Evolutionary conservation across 139 green algal genomes (phyloP).

Genomic region (Monoraphidium neglectum): DNA sequence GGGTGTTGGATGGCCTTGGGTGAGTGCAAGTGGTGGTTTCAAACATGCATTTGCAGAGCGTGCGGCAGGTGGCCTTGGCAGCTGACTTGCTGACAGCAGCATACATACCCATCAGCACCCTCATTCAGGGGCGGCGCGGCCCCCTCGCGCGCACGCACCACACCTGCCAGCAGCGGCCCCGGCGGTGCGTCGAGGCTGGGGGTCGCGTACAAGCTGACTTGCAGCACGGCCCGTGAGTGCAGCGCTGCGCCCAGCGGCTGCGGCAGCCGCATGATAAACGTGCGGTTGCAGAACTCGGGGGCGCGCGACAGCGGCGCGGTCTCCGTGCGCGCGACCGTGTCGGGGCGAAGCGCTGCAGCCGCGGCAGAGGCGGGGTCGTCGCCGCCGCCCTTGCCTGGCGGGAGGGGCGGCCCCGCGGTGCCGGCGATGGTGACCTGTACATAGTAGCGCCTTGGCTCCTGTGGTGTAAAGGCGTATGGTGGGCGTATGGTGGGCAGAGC

Average conservation of each 20-base stretch:
- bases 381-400: neutral
- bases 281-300: conserved; percentile 37
- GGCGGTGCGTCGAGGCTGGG: neutral
- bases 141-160: neutral
- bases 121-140: no score
- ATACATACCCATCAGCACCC: no score
- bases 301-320: conserved; percentile 24
- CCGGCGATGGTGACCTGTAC: neutral
- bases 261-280: conserved; percentile 38
- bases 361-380: neutral
- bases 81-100: no score
- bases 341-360: neutral
- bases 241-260: conserved; percentile 16
- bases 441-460: conserved; percentile 23
- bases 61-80: no score
- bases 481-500: no score
- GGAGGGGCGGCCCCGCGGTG: neutral
- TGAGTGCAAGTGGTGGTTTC: no score
- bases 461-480: neutral
- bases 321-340: conserved; percentile 39
- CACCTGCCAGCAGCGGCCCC: neutral
- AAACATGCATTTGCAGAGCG: no score
- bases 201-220: conserved; percentile 31
- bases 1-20: no score
- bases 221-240: conserved; percentile 20